Conservation (phyloP, 2,329 filamentous ascomycete species). For the Trichophyton simii region DNA sequence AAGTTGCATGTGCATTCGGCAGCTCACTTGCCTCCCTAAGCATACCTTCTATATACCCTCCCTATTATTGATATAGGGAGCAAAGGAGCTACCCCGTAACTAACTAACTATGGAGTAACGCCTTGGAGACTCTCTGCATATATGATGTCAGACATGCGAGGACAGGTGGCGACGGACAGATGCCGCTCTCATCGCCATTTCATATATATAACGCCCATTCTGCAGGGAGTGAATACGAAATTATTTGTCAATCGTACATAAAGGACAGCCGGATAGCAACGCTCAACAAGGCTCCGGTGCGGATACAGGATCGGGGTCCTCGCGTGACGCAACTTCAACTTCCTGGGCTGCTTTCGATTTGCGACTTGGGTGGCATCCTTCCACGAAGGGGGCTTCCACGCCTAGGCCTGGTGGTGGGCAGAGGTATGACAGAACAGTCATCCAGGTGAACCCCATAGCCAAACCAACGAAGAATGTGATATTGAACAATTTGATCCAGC, state of each 20-base stretch:
- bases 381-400: constrained; percentile 12
- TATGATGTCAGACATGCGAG: neutral
- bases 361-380: neutral
- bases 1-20: neutral
- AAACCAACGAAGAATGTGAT: constrained; percentile 33
- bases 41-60: no score
- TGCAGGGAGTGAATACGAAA: neutral
- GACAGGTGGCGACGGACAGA: neutral
- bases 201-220: neutral
- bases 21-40: no score
- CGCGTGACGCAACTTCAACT: neutral
- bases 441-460: constrained; percentile 25
- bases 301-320: no score
- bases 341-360: neutral
- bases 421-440: constrained; percentile 21
- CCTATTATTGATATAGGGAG: neutral
- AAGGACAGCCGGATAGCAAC: neutral
- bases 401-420: constrained; percentile 23
- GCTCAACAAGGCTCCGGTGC: neutral
- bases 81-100: neutral
- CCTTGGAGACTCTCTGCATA: neutral
- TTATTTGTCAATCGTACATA: neutral
- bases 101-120: neutral
- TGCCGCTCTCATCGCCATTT: no score
- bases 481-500: constrained; percentile 31